These are phyloP conservation scores for Quercus cerris DNA, from an alignment of 306 rosid genomes.

Conservation along the genomic window DNA sequence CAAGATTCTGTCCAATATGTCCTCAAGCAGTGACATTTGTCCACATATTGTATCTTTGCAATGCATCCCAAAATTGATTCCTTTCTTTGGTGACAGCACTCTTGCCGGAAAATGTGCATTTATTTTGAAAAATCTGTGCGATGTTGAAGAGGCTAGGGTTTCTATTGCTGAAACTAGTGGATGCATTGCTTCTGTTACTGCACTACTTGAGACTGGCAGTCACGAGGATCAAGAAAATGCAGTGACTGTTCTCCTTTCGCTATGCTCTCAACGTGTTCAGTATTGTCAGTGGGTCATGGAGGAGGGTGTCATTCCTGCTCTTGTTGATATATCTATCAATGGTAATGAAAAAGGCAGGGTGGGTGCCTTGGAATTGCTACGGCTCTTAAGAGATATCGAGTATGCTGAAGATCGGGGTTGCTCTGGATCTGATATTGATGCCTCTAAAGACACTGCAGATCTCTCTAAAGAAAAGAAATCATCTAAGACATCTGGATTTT, in stretches of 20 bases:
- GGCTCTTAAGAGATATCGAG: conserved; percentile 45
- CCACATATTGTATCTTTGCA: conserved; percentile 40
- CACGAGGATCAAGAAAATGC: conserved; percentile 78
- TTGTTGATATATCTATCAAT: conserved; percentile 51
- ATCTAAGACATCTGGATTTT: conserved; percentile 33
- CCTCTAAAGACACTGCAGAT: conserved; percentile 15
- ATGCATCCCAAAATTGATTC: conserved; percentile 63
- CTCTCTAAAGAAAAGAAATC: conserved; percentile 39
- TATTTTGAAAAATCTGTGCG: conserved; percentile 62
- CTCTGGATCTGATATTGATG: conserved; percentile 24
- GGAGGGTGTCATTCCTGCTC: conserved; percentile 46
- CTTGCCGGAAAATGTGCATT: conserved; percentile 46
- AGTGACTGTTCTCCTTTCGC: conserved; percentile 53
- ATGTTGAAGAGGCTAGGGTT: conserved; percentile 46
- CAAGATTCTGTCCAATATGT: conserved; percentile 48
- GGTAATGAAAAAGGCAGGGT: conserved; percentile 65
- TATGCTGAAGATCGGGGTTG: conserved; percentile 28
- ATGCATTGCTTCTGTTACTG: conserved; percentile 59
- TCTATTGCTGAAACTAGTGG: conserved; percentile 68
- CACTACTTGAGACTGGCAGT: conserved; percentile 51
- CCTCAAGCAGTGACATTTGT: conserved; percentile 44
- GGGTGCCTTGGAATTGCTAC: conserved; percentile 57
- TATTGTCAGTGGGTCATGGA: conserved; percentile 60
- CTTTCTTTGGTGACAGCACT: conserved; percentile 39
- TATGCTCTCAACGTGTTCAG: conserved; percentile 63